Conservation (phyloP, 2,329 filamentous ascomycete species). For the Apiospora sp. region DNA sequence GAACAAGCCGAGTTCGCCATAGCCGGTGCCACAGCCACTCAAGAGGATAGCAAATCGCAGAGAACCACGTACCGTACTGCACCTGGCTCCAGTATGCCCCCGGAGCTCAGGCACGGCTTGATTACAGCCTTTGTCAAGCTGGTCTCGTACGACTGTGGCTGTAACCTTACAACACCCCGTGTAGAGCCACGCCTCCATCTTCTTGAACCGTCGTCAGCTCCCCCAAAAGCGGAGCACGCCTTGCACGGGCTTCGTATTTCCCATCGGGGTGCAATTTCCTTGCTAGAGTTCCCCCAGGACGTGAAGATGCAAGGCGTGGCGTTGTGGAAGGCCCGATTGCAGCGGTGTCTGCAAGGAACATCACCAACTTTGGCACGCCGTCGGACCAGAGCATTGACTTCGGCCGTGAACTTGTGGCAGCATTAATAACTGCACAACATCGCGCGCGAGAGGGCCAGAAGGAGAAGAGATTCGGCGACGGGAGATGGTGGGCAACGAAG, state of each 20-base stretch:
- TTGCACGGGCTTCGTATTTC: slow-evolving; percentile 56
- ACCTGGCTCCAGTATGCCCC: slow-evolving; percentile 63
- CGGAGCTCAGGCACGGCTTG: slow-evolving; percentile 65
- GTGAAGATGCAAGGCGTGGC: slow-evolving; percentile 65
- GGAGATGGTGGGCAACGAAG: slow-evolving; percentile 67
- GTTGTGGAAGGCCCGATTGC: slow-evolving; percentile 69
- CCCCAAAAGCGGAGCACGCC: slow-evolving; percentile 19
- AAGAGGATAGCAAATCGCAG: slow-evolving; percentile 29
- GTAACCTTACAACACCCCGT: slow-evolving; percentile 64
- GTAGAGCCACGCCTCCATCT: slow-evolving; percentile 67
- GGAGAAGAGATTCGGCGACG: slow-evolving; percentile 65
- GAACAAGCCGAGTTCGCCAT: slow-evolving; percentile 33
- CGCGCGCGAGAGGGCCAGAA: slow-evolving; percentile 64
- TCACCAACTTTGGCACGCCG: slow-evolving; percentile 55
- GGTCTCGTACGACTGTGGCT: slow-evolving; percentile 71
- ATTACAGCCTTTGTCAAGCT: slow-evolving; percentile 68
- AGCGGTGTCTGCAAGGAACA: slow-evolving; percentile 65
- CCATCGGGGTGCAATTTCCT: slow-evolving; percentile 67
- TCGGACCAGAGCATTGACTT: slow-evolving; percentile 70
- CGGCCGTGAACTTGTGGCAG: slow-evolving; percentile 66
- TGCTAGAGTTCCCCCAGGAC: slow-evolving; percentile 66
- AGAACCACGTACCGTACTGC: slow-evolving; percentile 53
- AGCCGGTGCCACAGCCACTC: slow-evolving; percentile 26
- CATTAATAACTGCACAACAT: slow-evolving; percentile 70
- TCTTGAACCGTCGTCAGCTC: slow-evolving; percentile 38